Evolutionary conservation across 2,329 filamentous ascomycete species (phyloP), one percentile per base, ranked within the genome.

Genomic region (Clonostachys byssicola): DNA sequence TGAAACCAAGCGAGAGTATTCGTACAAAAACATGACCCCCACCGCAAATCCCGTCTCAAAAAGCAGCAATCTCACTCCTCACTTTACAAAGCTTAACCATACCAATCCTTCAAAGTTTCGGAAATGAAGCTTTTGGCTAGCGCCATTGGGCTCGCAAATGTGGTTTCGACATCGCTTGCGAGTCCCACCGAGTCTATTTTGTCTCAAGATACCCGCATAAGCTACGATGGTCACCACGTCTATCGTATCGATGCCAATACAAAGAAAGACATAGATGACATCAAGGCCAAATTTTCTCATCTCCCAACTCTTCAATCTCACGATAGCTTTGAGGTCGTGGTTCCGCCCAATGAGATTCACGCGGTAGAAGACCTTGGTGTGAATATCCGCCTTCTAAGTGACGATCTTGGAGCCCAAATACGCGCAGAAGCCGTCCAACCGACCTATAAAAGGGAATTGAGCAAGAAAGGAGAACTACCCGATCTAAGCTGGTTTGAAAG

Each of bases 401-500:
- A 56, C 4, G 57, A 64, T 35, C 46, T 64, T 12, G 60, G 59
- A 12, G 56, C 51, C 20, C 56, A 60, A 12, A 56, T 66, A 36
- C 51, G 54, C 5, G 52, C 52, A 3, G 65, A 67, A 49, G 54
- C 58, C 8, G 50, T 47, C 5, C 36, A 18, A 7, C 55, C 52
- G 8, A 35, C 45, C 16, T 59, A 60, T 42, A 38, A 45, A 53
- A 12, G 52, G 34, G 14, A 18, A n/a, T 8, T 48, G 45, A 23
- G 54, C 16, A 41, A 50, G 30, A 52, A 52, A 44, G 56, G 56
- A 46, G 63, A 60, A 45, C 55, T 68, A 13, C 64, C 68, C 7
- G 60, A 57, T 42, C 44, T 65, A 17, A 65, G 69, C 5, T 81
- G 75, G 74, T 81, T 79, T 60, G 66, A 74, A 46, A 62, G 66